These are phyloP conservation scores for Polyplosphaeria fusca DNA, from an alignment of 495 filamentous ascomycete genomes.

Conservation along the genomic window DNA sequence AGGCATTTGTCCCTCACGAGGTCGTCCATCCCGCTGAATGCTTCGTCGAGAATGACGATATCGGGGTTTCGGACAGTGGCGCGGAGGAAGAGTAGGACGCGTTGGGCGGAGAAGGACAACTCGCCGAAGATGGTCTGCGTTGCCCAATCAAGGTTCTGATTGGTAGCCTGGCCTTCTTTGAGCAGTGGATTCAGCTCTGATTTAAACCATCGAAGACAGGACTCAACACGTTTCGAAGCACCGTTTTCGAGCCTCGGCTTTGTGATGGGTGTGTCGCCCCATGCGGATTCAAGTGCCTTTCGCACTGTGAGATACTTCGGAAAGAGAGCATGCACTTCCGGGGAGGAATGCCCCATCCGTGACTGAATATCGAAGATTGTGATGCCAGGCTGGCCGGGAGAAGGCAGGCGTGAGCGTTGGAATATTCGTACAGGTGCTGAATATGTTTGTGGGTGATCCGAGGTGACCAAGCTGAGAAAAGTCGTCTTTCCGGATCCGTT, in stretches of 20 bases:
- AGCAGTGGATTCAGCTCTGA: conserved; percentile 61
- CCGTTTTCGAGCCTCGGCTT: conserved; percentile 60
- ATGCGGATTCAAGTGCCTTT: conserved; percentile 75
- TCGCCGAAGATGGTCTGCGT: conserved; percentile 67
- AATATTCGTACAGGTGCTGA: conserved; percentile 83
- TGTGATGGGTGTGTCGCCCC: conserved; percentile 78
- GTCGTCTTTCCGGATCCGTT: conserved; percentile 94
- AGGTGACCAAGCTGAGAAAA: conserved; percentile 83
- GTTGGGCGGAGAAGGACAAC: conserved; percentile 72
- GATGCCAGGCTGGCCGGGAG: conserved; percentile 66
- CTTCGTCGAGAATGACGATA: conserved; percentile 87
- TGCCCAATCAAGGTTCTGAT: conserved; percentile 58
- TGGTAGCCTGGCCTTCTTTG: not conserved
- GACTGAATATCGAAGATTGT: conserved; percentile 90
- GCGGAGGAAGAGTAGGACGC: conserved; percentile 79
- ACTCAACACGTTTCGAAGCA: conserved; percentile 56
- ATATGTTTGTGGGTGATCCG: conserved; percentile 93
- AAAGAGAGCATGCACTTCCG: conserved; percentile 91
- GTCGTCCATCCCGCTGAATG: conserved; percentile 86
- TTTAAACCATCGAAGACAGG: conserved; percentile 69
- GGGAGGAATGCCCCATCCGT: conserved; percentile 86
- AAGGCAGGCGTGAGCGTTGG: conserved; percentile 73
- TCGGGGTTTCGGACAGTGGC: conserved; percentile 80
- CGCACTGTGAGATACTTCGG: conserved; percentile 73
- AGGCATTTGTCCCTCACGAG: conserved; percentile 79